Conservation (phyloP, 305 asterid genomes). For the Solanum hybrid region DNA sequence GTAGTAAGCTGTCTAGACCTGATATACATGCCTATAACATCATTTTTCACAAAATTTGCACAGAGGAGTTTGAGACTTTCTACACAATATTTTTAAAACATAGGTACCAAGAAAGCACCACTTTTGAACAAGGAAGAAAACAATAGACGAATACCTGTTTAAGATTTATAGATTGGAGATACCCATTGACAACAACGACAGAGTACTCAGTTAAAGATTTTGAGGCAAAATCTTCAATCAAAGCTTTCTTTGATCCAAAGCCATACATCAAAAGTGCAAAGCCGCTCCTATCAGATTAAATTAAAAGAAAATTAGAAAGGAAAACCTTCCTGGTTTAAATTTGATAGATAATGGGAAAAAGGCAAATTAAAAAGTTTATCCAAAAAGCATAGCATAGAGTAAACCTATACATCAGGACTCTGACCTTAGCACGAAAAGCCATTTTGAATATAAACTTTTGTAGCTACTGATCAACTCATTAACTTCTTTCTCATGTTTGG, state of each 20-base stretch:
- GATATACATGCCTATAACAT: neutral
- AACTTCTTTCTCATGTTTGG: constrained; percentile 75
- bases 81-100: neutral
- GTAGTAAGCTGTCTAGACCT: neutral
- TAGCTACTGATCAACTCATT: constrained; percentile 40
- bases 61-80: neutral
- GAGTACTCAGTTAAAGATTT: constrained; percentile 61
- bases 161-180: constrained; percentile 76
- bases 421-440: constrained; percentile 61
- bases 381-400: neutral
- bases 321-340: neutral
- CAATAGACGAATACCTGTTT: constrained; percentile 46
- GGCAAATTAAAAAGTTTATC: neutral
- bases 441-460: constrained; percentile 47
- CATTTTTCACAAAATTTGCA: neutral
- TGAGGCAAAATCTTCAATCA: constrained; percentile 84
- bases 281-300: constrained; percentile 45
- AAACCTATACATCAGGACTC: neutral
- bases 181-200: constrained; percentile 77
- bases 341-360: neutral
- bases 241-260: constrained; percentile 74
- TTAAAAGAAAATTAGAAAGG: neutral
- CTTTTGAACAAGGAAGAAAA: neutral
- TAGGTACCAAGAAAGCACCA: neutral
- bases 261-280: constrained; percentile 91